These are phyloP conservation scores for Talaromyces islandicus DNA, from an alignment of 2,329 filamentous ascomycete genomes.

Conservation along the genomic window DNA sequence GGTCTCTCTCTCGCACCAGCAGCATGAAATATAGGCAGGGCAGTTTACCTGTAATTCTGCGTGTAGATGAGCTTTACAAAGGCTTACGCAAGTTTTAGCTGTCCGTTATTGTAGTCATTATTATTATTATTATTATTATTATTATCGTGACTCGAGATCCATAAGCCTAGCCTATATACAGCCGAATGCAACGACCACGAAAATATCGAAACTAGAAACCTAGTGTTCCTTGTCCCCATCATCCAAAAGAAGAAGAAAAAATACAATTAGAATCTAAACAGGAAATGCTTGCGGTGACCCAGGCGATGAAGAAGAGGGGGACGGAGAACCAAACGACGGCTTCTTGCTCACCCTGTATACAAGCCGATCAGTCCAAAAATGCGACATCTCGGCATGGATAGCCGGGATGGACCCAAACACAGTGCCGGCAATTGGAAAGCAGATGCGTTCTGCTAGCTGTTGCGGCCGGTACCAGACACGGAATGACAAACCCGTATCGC, in stretches of 20 bases:
- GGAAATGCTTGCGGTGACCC: neutral
- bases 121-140: neutral
- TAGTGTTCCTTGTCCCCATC: no score
- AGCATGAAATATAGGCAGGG: no score
- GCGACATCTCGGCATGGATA: constrained; percentile 61
- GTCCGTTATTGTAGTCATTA: no score
- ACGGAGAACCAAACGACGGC: constrained; percentile 25
- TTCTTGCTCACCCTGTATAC: constrained; percentile 70
- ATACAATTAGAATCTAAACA: neutral
- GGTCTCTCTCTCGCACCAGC: no score
- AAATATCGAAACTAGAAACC: no score
- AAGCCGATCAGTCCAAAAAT: constrained; percentile 64
- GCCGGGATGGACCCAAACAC: constrained; percentile 63
- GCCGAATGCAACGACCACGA: no score
- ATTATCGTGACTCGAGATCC: neutral
- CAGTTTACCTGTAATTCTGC: no score
- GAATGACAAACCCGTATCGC: constrained; percentile 57
- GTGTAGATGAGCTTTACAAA: no score
- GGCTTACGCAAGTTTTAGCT: no score
- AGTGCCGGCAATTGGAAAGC: constrained; percentile 62
- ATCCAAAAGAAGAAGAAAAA: no score
- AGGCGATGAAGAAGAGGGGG: neutral
- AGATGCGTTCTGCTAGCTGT: constrained; percentile 57
- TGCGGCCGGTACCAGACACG: constrained; percentile 51
- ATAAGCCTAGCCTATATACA: neutral